phyloP scores from a whole-genome alignment of 768 basidiomycete species.

The Fomitopsis pulvina region DNA sequence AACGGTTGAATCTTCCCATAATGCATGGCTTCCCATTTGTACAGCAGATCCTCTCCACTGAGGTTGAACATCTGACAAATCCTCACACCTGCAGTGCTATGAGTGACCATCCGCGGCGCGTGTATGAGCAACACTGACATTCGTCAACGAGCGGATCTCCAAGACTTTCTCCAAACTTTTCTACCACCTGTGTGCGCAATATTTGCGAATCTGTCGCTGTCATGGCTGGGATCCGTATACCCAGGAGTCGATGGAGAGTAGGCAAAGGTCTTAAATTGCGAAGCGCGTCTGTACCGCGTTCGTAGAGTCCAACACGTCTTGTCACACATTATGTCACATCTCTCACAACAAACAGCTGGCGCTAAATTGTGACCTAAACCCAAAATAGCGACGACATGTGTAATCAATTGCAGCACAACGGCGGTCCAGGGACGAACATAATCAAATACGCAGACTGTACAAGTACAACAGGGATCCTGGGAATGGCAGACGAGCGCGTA shows the following conservation, averaged over 20 bases:
- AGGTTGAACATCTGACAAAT: conserved; percentile 61
- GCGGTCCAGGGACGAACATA: background rate
- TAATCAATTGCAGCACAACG: background rate
- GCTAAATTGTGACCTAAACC: too few relatives aligned
- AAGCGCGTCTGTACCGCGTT: background rate
- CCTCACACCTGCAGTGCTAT: conserved; percentile 40
- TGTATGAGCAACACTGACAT: conserved; percentile 33
- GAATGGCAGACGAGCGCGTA: background rate
- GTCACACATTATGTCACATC: conserved; percentile 2
- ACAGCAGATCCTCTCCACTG: conserved; percentile 45
- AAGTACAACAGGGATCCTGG: background rate
- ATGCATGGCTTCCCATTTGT: conserved; percentile 60
- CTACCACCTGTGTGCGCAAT: conserved; percentile 5
- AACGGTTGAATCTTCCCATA: conserved; percentile 30
- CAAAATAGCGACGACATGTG: background rate
- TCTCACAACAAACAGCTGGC: background rate
- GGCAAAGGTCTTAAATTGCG: too few relatives aligned
- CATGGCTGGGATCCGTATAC: background rate
- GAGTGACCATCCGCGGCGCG: conserved; percentile 5
- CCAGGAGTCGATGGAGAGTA: background rate
- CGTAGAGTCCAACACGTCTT: conserved; percentile 5
- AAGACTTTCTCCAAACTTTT: conserved; percentile 10
- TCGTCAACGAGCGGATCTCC: conserved; percentile 26
- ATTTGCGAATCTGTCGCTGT: background rate
- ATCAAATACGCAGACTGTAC: background rate